Evolutionary conservation across 257 asterid species (phyloP).

Genomic region (Solanum peruvianum): DNA sequence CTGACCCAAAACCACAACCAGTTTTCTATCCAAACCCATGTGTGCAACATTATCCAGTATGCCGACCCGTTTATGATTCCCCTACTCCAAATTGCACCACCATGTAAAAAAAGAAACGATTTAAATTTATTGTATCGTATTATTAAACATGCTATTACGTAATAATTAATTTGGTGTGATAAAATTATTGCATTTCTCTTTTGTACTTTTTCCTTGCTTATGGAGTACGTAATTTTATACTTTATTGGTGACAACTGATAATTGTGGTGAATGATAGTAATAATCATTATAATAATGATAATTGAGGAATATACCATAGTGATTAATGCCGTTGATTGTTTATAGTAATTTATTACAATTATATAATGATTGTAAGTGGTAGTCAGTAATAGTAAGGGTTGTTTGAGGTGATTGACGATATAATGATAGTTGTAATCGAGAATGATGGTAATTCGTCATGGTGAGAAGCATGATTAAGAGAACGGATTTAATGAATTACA

Average conservation of each 20-base stretch:
- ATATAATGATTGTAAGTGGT: neutral
- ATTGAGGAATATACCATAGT: neutral
- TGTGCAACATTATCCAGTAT: neutral
- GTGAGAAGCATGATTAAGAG: neutral
- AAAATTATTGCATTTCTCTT: neutral
- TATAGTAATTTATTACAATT: neutral
- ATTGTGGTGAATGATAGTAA: neutral
- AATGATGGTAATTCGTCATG: too few species aligned
- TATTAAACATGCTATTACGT: neutral
- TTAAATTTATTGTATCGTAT: neutral
- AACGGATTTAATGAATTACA: neutral
- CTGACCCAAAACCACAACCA: neutral
- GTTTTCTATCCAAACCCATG: neutral
- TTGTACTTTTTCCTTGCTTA: neutral
- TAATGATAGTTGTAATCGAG: neutral
- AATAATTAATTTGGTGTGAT: neutral
- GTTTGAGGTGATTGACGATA: neutral
- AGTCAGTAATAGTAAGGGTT: rapidly evolving
- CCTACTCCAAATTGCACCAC: neutral
- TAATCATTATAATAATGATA: too few species aligned
- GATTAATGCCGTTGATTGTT: neutral
- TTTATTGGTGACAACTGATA: rapidly evolving
- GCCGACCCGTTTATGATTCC: neutral
- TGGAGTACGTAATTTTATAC: neutral
- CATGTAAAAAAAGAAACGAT: neutral